These are phyloP conservation scores for Fagopyrum esculentum DNA, from an alignment of 148 eudicot genomes.

Conservation along the genomic window DNA sequence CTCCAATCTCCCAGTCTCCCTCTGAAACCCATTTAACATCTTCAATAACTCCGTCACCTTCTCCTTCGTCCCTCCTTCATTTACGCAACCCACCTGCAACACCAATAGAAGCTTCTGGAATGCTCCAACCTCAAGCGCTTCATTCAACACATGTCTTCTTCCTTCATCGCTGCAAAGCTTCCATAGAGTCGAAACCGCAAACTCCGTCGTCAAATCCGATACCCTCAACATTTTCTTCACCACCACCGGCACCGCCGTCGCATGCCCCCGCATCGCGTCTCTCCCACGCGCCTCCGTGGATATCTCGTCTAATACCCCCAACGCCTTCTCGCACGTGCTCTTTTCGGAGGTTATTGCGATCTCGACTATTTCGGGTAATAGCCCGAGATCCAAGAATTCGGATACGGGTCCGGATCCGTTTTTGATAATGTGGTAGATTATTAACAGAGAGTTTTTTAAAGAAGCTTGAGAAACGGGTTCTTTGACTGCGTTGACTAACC, in stretches of 20 bases:
- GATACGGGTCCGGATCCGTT: background rate
- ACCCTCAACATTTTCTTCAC: constrained; percentile 68
- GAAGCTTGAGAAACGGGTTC: constrained; percentile 56
- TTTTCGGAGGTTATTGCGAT: constrained; percentile 46
- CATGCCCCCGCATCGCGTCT: constrained; percentile 29
- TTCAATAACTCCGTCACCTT: constrained; percentile 61
- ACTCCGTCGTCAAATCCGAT: constrained; percentile 62
- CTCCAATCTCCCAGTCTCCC: constrained; percentile 29
- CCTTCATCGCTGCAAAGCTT: constrained; percentile 28
- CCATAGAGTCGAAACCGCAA: constrained; percentile 55
- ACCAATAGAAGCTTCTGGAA: constrained; percentile 73
- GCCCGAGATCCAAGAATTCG: background rate
- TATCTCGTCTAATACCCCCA: constrained; percentile 51
- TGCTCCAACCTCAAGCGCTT: constrained; percentile 72
- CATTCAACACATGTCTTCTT: constrained; percentile 39
- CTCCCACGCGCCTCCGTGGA: constrained; percentile 32
- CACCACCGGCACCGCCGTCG: constrained; percentile 51
- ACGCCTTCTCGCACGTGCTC: constrained; percentile 50
- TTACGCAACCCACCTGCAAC: constrained; percentile 55
- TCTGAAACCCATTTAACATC: constrained; percentile 39
- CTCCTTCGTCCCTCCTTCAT: constrained; percentile 45
- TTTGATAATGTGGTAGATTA: constrained; percentile 40
- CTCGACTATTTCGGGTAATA: constrained; percentile 49
- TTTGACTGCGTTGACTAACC: constrained; percentile 43
- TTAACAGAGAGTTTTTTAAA: constrained; percentile 51